A percentile compares a stretch with the other conserved stretches of the same genome.
Evolutionary conservation across 768 basidiomycete species (phyloP).

Genomic region (Mycena maculata): DNA sequence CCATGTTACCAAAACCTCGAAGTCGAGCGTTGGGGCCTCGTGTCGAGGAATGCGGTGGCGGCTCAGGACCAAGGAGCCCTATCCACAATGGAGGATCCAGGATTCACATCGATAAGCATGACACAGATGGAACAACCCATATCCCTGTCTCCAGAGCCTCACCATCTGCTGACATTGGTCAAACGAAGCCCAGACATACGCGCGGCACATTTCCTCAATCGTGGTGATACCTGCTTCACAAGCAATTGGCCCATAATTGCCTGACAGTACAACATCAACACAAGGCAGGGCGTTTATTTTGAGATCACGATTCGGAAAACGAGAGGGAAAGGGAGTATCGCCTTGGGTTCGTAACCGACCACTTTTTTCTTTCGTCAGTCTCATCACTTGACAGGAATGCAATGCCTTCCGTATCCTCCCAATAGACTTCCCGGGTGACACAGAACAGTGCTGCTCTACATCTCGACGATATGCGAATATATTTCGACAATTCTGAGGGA

Average conservation of each 20-base stretch:
- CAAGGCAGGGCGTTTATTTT: constrained; percentile 25
- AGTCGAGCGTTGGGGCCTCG: constrained; percentile 21
- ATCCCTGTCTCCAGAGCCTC: background rate
- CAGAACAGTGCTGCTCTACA: constrained; percentile 27
- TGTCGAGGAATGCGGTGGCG: background rate
- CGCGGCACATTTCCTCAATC: constrained; percentile 18
- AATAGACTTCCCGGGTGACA: constrained; percentile 31
- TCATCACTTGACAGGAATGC: constrained; percentile 24
- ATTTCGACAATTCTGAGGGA: constrained; percentile 28
- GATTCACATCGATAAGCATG: background rate
- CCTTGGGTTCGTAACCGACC: constrained; percentile 6
- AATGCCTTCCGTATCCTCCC: constrained; percentile 32
- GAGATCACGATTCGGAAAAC: constrained; percentile 22
- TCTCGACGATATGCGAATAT: constrained; percentile 29
- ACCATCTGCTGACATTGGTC: background rate
- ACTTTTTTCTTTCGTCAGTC: background rate
- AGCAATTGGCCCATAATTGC: constrained; percentile 31
- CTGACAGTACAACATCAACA: constrained; percentile 8
- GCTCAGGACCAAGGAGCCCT: background rate
- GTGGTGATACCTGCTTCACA: constrained; percentile 26
- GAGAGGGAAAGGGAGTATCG: constrained; percentile 2
- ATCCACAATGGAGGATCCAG: background rate
- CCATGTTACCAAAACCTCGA: background rate
- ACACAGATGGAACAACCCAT: background rate
- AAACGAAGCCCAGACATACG: background rate